phyloP scores from a whole-genome alignment of 306 rosid genomes.

The Cicer chorassanicum region DNA sequence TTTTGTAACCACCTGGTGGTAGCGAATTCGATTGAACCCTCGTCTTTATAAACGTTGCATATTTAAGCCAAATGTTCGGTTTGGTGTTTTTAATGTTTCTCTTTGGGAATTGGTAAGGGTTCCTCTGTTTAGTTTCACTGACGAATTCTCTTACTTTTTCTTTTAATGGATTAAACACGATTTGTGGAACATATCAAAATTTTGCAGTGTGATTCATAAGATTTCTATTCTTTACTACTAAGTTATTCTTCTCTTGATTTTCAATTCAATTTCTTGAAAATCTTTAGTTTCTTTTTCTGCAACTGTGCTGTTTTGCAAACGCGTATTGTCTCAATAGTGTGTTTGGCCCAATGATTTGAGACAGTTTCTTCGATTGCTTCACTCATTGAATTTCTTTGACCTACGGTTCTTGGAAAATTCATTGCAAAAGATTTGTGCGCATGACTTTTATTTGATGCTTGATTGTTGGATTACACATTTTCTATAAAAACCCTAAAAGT shows the following conservation, averaged over 20 bases:
- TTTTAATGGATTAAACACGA: too few species aligned
- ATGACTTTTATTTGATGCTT: constrained; percentile 1
- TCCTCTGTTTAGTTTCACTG: too few species aligned
- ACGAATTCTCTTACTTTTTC: too few species aligned
- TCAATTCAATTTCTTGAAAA: not conserved
- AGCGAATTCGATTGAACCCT: too few species aligned
- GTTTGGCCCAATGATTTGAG: constrained; percentile 33
- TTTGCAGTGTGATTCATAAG: not conserved
- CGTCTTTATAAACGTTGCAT: too few species aligned
- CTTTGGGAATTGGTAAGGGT: too few species aligned
- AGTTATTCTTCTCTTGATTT: not conserved
- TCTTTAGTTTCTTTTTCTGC: not conserved
- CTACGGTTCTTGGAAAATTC: not conserved
- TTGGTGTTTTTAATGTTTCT: too few species aligned
- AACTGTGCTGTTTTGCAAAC: not conserved
- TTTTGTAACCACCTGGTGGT: too few species aligned
- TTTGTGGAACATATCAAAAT: too few species aligned
- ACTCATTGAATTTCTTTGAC: not conserved
- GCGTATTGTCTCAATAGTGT: too few species aligned
- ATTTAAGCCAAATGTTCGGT: too few species aligned
- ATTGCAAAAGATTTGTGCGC: constrained; percentile 20
- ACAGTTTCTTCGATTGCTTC: not conserved
- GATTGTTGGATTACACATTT: not conserved
- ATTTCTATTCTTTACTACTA: constrained; percentile 53
- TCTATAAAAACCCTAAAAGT: not conserved